phyloP scores from a whole-genome alignment of 176 grass and related monocot species.

The Rhynchospora breviuscula region DNA sequence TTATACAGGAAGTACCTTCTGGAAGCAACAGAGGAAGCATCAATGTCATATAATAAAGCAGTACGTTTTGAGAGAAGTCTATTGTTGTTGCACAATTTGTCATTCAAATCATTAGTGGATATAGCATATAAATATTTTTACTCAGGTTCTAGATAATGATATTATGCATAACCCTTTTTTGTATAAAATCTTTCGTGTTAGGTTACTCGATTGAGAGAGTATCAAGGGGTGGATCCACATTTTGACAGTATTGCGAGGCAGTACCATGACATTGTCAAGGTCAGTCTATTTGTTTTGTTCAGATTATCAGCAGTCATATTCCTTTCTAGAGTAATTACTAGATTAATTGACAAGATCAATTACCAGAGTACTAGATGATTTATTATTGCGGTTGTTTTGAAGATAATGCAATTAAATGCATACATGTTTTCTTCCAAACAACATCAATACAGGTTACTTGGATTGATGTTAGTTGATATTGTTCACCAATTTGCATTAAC shows the following conservation, averaged over 20 bases:
- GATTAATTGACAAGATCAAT: neutral
- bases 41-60: slow-evolving; percentile 86
- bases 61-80: slow-evolving; percentile 35
- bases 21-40: slow-evolving; percentile 97
- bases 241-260: slow-evolving; percentile 95
- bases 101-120: neutral
- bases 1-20: slow-evolving; percentile 87
- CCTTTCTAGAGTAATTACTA: no score
- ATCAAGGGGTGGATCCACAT: slow-evolving; percentile 95
- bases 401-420: neutral
- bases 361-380: neutral
- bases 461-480: neutral
- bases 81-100: neutral
- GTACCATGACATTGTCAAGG: slow-evolving; percentile 94
- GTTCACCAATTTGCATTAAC: neutral
- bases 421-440: neutral
- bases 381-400: neutral
- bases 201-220: slow-evolving; percentile 88
- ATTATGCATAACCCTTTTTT: neutral
- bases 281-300: slow-evolving; percentile 14
- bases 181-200: slow-evolving; percentile 22
- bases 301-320: neutral
- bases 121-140: neutral
- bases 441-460: neutral
- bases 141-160: neutral